Evolutionary conservation across 2,329 filamentous ascomycete genomes (phyloP).

Genomic region (Epicoccum nigrum): DNA sequence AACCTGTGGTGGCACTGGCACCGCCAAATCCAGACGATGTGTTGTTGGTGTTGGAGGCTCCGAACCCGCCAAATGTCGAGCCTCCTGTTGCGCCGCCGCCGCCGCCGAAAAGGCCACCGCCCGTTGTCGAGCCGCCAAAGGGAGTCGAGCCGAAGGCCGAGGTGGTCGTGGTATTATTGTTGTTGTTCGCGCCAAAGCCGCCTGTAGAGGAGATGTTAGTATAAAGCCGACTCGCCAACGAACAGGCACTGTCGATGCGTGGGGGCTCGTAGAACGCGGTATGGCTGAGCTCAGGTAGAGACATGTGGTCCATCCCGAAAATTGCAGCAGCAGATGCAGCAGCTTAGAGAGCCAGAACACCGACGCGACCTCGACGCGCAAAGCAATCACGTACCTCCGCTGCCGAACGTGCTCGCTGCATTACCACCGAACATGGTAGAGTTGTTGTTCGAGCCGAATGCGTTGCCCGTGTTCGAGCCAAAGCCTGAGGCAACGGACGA

Average conservation of each 20-base stretch:
- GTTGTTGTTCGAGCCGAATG: conserved; percentile 44
- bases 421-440: conserved; percentile 41
- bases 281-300: neutral
- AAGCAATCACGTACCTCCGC: conserved; percentile 47
- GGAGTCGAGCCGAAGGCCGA: conserved; percentile 36
- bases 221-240: neutral
- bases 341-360: conserved; percentile 9
- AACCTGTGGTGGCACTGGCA: conserved; percentile 31
- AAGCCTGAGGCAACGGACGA: conserved; percentile 50
- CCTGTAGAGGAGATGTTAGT: conserved; percentile 38
- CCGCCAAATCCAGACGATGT: conserved; percentile 34
- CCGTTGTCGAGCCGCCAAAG: conserved; percentile 43
- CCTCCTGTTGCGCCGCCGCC: conserved; percentile 24
- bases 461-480: conserved; percentile 45
- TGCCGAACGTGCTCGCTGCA: conserved; percentile 43
- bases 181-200: conserved; percentile 40
- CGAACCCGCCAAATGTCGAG: conserved; percentile 30
- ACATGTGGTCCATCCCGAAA: neutral
- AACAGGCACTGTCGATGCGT: neutral
- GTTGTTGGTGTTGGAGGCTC: conserved; percentile 25
- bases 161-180: conserved; percentile 23
- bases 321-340: neutral
- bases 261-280: neutral
- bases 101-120: conserved; percentile 46
- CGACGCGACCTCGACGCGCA: conserved; percentile 42